A percentile compares a stretch with the other conserved stretches of the same genome.
These are phyloP conservation scores for Ruellia speciosa DNA, from an alignment of 305 asterid genomes.

Conservation along the genomic window DNA sequence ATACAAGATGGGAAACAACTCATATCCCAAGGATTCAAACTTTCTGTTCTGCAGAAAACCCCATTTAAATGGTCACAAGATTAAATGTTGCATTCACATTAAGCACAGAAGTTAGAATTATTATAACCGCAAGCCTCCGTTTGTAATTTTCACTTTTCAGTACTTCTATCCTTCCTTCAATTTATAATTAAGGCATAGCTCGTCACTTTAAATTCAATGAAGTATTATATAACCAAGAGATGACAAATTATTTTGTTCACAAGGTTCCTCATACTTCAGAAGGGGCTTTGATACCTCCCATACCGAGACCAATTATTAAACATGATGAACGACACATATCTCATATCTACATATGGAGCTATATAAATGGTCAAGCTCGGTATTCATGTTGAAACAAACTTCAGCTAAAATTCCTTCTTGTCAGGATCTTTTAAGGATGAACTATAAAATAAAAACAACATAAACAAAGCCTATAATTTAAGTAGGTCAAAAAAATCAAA, in stretches of 20 bases:
- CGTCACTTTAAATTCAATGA: neutral
- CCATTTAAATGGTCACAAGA: neutral
- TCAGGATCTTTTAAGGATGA: neutral
- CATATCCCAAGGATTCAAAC: neutral
- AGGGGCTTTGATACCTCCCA: neutral
- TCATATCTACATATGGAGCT: neutral
- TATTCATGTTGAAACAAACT: conserved; percentile 1
- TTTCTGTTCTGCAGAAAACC: conserved; percentile 2
- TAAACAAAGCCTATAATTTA: conserved; percentile 14
- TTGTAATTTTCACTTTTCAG: too few relatives aligned
- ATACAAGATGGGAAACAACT: neutral
- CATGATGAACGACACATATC: neutral
- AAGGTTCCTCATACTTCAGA: neutral
- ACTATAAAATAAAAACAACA: conserved; percentile 3
- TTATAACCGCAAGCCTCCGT: neutral
- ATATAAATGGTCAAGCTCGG: neutral
- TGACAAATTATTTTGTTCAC: neutral
- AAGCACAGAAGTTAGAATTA: conserved; percentile 4
- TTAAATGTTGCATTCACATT: conserved; percentile 7
- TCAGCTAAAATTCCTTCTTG: neutral
- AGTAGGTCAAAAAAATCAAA: conserved; percentile 12
- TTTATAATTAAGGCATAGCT: neutral
- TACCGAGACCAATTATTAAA: neutral
- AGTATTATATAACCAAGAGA: neutral
- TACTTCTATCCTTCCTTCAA: neutral